These are phyloP conservation scores for Russula dissimulans DNA, from an alignment of 768 basidiomycete genomes.

Conservation along the genomic window DNA sequence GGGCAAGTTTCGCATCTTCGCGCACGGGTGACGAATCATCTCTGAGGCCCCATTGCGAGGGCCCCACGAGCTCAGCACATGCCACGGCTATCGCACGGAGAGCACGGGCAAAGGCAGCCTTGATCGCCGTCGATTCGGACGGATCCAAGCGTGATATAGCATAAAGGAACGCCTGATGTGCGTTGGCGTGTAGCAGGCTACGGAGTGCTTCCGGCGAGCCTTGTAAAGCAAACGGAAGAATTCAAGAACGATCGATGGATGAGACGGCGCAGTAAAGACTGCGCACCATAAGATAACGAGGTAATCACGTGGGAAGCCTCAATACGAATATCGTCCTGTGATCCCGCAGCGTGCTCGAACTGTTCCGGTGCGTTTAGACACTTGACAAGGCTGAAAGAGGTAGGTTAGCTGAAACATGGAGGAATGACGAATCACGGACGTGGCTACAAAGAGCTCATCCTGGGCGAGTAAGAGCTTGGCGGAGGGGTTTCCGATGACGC, in stretches of 20 bases:
- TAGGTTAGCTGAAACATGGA: background rate
- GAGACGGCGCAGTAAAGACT: background rate
- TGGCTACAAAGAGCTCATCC: constrained; percentile 47
- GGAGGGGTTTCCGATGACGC: constrained; percentile 70
- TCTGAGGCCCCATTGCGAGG: constrained; percentile 57
- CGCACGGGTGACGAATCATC: constrained; percentile 34
- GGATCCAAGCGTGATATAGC: constrained; percentile 45
- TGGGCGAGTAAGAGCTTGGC: constrained; percentile 52
- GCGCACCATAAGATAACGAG: constrained; percentile 58
- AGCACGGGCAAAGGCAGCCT: constrained; percentile 53
- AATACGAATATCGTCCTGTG: constrained; percentile 45
- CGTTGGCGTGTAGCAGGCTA: constrained; percentile 47
- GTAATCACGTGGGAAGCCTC: constrained; percentile 71
- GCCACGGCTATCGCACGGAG: constrained; percentile 50
- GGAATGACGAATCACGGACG: constrained; percentile 31
- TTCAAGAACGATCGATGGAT: background rate
- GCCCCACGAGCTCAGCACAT: constrained; percentile 60
- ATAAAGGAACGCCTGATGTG: constrained; percentile 50
- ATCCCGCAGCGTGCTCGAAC: constrained; percentile 26
- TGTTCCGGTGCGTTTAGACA: constrained; percentile 41
- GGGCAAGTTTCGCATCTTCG: constrained; percentile 44
- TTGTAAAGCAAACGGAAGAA: constrained; percentile 19
- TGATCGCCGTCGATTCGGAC: constrained; percentile 32
- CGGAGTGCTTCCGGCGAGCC: constrained; percentile 55
- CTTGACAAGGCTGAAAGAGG: constrained; percentile 45